Evolutionary conservation across 352 stramenopile genomes (phyloP).

Genomic region (Globisporangium perplexum): DNA sequence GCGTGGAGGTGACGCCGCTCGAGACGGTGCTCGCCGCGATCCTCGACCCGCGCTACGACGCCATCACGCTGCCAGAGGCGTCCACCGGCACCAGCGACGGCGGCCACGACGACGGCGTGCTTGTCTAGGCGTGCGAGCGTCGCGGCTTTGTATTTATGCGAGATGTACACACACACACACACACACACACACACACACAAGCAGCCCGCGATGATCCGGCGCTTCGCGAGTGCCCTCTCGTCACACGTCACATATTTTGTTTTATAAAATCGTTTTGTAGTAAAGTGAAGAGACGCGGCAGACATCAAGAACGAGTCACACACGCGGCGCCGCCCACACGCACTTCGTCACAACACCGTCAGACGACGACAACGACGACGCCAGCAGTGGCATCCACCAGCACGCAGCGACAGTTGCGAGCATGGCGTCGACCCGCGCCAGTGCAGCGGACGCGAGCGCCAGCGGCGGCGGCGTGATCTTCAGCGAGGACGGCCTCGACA

Average conservation of each 20-base stretch:
- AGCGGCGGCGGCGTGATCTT: constrained; percentile 25
- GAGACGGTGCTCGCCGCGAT: constrained; percentile 15
- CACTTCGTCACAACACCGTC: too few species aligned
- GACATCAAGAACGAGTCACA: too few species aligned
- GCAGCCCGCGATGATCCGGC: too few species aligned
- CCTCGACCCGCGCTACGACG: constrained; percentile 34
- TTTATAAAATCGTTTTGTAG: too few species aligned
- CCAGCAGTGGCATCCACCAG: too few species aligned
- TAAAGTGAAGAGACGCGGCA: not conserved
- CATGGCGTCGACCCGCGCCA: too few species aligned
- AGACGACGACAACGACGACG: too few species aligned
- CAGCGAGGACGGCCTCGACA: constrained; percentile 51
- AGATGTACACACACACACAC: not conserved
- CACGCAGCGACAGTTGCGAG: too few species aligned
- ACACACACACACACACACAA: not conserved
- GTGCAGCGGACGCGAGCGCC: not conserved
- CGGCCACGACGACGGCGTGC: constrained; percentile 10
- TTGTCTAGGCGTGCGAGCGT: constrained; percentile 6
- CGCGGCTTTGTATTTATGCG: not conserved
- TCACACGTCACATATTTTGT: not conserved
- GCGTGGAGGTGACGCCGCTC: constrained; percentile 12
- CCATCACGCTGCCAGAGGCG: constrained; percentile 26
- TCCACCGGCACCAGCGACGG: not conserved
- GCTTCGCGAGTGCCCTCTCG: not conserved
- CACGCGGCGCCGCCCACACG: not conserved